A percentile compares a stretch with the other conserved stretches of the same genome.
These are phyloP conservation scores for Sporothrix pallida DNA, from an alignment of 2,329 filamentous ascomycete genomes.

Conservation along the genomic window DNA sequence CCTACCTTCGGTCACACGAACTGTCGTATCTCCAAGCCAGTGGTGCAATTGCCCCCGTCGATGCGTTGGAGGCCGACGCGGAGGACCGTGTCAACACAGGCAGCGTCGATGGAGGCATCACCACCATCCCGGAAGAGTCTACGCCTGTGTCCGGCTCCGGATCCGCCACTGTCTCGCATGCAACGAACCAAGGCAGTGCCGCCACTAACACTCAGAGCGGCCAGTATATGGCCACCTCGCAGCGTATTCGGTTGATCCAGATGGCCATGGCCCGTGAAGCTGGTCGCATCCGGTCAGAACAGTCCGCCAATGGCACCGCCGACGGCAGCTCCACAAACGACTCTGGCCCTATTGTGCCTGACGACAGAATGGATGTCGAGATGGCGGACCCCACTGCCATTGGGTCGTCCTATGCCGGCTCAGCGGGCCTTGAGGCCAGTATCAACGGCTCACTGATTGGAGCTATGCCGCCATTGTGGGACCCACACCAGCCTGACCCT, in stretches of 20 bases:
- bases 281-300: neutral
- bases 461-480: slow-evolving; percentile 38
- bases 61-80: slow-evolving; percentile 25
- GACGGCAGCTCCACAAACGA: neutral
- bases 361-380: slow-evolving; percentile 18
- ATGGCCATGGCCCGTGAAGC: slow-evolving; percentile 28
- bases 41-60: neutral
- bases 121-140: neutral
- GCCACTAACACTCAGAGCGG: neutral
- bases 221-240: slow-evolving; percentile 2
- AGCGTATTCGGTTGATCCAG: slow-evolving; percentile 7
- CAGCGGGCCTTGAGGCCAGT: neutral
- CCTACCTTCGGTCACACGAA: slow-evolving; percentile 7
- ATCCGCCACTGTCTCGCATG: neutral
- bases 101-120: neutral
- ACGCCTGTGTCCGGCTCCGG: neutral
- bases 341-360: neutral
- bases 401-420: neutral
- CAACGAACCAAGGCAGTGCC: neutral
- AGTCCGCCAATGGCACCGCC: neutral
- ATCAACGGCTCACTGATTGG: slow-evolving; percentile 37
- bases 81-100: neutral
- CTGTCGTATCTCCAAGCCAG: slow-evolving; percentile 30
- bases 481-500: slow-evolving; percentile 37
- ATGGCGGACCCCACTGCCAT: slow-evolving; percentile 7